These are phyloP conservation scores for Lactarius quietus DNA, from an alignment of 768 basidiomycete species.

Conservation along the genomic window DNA sequence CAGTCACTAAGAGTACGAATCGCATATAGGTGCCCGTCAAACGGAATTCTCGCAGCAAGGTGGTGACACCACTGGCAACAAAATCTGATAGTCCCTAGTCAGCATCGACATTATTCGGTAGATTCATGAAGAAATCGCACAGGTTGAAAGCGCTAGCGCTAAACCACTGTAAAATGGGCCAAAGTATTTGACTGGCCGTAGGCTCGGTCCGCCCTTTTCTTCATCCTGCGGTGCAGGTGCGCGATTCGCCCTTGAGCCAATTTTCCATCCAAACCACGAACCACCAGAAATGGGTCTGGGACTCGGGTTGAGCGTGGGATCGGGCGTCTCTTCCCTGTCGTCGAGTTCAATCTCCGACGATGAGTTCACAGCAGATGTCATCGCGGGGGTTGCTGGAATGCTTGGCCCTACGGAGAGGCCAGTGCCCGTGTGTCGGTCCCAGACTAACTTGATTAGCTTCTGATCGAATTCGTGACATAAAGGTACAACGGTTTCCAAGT, in stretches of 20 bases:
- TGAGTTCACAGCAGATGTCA: slow-evolving; percentile 44
- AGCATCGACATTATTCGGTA: background rate
- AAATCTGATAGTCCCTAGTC: slow-evolving; percentile 47
- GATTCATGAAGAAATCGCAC: slow-evolving; percentile 40
- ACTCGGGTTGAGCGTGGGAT: slow-evolving; percentile 1
- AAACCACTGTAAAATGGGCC: slow-evolving; percentile 74
- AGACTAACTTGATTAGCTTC: slow-evolving; percentile 77
- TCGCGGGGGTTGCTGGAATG: slow-evolving; percentile 38
- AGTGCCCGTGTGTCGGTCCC: slow-evolving; percentile 40
- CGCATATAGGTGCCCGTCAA: slow-evolving; percentile 61
- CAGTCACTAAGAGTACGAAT: slow-evolving; percentile 61
- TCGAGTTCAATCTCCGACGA: slow-evolving; percentile 55
- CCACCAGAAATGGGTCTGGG: slow-evolving; percentile 21
- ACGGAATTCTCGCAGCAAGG: slow-evolving; percentile 61
- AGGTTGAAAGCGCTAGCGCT: slow-evolving; percentile 58
- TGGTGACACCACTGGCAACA: slow-evolving; percentile 55
- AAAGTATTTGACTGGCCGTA: slow-evolving; percentile 48
- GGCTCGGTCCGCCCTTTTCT: slow-evolving; percentile 45
- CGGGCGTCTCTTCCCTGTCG: slow-evolving; percentile 38
- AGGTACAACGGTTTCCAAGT: slow-evolving; percentile 75
- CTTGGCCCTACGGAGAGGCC: slow-evolving; percentile 6
- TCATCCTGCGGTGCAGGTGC: slow-evolving; percentile 35
- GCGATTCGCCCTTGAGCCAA: slow-evolving; percentile 32
- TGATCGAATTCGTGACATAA: slow-evolving; percentile 67
- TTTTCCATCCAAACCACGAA: slow-evolving; percentile 28